phyloP scores from a whole-genome alignment of 225 moss, liverwort and hornwort species.

The Antitrichia curtipendula region DNA sequence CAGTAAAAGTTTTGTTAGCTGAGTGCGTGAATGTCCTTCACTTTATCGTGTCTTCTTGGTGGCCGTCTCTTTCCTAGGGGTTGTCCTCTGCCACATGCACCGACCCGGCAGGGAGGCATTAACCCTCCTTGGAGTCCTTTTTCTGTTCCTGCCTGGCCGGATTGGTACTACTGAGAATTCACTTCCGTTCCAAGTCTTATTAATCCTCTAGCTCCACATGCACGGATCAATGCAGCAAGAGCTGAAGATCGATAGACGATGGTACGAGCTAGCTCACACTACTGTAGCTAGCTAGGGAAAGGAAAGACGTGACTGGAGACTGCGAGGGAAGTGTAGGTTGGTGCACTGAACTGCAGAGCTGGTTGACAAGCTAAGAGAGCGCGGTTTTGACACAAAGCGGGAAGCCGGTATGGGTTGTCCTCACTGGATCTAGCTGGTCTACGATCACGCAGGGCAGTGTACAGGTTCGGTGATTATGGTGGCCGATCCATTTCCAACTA shows the following conservation, averaged over 20 bases:
- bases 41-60: not conserved
- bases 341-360: not conserved
- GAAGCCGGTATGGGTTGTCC: not conserved
- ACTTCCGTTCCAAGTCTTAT: not conserved
- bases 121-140: not conserved
- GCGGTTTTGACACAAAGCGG: not conserved
- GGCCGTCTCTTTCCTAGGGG: not conserved
- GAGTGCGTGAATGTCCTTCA: not conserved
- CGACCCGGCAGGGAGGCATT: not conserved
- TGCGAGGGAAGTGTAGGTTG: not conserved
- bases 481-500: no score
- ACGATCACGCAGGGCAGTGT: no score
- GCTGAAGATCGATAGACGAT: not conserved
- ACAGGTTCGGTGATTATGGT: no score
- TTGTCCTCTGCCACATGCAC: not conserved
- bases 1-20: not conserved
- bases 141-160: not conserved
- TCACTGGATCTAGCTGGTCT: not conserved
- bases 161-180: not conserved
- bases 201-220: not conserved
- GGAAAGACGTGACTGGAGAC: not conserved
- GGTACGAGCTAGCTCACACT: not conserved
- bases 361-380: not conserved
- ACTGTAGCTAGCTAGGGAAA: not conserved
- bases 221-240: not conserved